Conservation (phyloP, 768 basidiomycete species). For the Phylloporus sp. region DNA sequence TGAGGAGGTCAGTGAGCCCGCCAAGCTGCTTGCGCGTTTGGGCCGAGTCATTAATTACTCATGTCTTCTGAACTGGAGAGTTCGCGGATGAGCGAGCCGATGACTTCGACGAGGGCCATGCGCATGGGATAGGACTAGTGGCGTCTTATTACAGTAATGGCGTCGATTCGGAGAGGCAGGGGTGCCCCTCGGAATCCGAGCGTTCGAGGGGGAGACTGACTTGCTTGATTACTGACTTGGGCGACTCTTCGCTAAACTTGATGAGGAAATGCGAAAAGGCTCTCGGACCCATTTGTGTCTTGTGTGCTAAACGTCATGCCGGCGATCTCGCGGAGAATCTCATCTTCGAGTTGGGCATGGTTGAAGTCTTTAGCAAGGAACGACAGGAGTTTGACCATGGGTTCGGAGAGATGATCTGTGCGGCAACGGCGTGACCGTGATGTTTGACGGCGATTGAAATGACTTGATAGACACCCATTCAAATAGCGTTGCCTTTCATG, state of each 20-base stretch:
- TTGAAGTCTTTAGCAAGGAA: slow-evolving; percentile 79
- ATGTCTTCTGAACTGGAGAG: slow-evolving; percentile 54
- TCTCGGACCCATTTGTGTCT: slow-evolving; percentile 83
- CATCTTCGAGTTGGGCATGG: slow-evolving; percentile 83
- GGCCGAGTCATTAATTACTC: slow-evolving; percentile 42
- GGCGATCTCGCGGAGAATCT: slow-evolving; percentile 84
- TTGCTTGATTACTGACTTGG: slow-evolving; percentile 82
- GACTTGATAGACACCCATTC: slow-evolving; percentile 77
- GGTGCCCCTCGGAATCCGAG: slow-evolving; percentile 81
- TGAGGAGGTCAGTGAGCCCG: slow-evolving; percentile 74
- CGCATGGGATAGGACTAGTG: slow-evolving; percentile 91
- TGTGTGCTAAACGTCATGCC: slow-evolving; percentile 70
- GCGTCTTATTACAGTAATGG: background rate
- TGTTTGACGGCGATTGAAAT: slow-evolving; percentile 94
- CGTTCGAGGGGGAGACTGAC: slow-evolving; percentile 79
- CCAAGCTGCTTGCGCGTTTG: slow-evolving; percentile 66
- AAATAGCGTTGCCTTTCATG: slow-evolving; percentile 76
- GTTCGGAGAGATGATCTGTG: slow-evolving; percentile 85
- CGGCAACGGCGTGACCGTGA: slow-evolving; percentile 76
- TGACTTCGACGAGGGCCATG: slow-evolving; percentile 86
- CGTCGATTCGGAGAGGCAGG: background rate
- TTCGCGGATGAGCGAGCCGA: slow-evolving; percentile 80
- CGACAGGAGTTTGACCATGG: slow-evolving; percentile 86
- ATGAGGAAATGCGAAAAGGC: slow-evolving; percentile 83
- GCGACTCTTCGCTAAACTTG: slow-evolving; percentile 72